These are phyloP conservation scores for Phaeosphaeriaceae sp. DNA, from an alignment of 2,329 filamentous ascomycete genomes.

Conservation along the genomic window DNA sequence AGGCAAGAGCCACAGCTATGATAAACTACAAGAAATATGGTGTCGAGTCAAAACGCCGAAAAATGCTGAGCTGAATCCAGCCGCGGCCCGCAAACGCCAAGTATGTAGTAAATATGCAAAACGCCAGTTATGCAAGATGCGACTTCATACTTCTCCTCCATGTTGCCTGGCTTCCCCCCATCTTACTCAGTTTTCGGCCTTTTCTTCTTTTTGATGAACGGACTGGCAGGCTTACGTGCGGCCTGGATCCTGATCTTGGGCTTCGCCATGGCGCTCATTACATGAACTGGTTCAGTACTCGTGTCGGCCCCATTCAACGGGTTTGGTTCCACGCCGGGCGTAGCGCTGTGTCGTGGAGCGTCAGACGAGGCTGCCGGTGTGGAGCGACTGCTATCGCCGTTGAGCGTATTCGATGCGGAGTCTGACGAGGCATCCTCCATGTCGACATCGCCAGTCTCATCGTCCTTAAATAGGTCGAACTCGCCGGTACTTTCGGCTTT, in stretches of 20 bases:
- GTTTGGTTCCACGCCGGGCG: conserved; percentile 17
- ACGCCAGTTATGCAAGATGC: background rate
- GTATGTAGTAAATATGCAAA: background rate
- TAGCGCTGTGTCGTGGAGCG: conserved; percentile 21
- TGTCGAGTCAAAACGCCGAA: background rate
- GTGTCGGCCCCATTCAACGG: conserved; percentile 8
- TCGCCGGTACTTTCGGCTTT: conserved; percentile 74
- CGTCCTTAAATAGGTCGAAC: conserved; percentile 61
- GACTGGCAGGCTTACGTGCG: conserved; percentile 28
- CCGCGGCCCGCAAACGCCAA: background rate
- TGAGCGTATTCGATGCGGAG: conserved; percentile 26
- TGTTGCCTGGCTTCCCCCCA: background rate
- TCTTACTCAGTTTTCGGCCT: conserved; percentile 34
- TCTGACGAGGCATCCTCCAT: conserved; percentile 38
- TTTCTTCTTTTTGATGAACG: conserved; percentile 37
- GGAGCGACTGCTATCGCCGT: conserved; percentile 34
- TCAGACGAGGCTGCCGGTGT: conserved; percentile 31
- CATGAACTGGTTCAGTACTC: conserved; percentile 14
- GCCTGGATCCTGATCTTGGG: conserved; percentile 41
- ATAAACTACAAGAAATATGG: background rate
- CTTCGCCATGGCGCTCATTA: conserved; percentile 33
- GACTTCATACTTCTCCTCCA: background rate
- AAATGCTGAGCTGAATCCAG: background rate
- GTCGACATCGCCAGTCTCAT: conserved; percentile 38
- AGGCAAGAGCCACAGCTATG: background rate